Evolutionary conservation across 2,329 filamentous ascomycete species (phyloP), one percentile per base, ranked within the genome.

Genomic region (Cyphellophora europaea): DNA sequence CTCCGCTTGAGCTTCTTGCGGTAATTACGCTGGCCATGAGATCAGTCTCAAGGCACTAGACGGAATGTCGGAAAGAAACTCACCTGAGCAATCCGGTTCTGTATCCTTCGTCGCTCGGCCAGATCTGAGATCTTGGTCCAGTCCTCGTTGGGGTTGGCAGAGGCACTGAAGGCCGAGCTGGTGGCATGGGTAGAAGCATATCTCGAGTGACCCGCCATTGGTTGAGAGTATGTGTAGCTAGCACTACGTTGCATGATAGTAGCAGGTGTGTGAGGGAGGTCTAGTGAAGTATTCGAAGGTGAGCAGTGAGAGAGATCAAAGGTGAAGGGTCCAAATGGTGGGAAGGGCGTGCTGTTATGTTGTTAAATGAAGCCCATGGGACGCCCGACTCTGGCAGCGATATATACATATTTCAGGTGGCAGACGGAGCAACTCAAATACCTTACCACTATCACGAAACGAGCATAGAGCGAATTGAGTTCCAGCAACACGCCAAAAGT

Each of bases 111-210:
- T 55, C 91, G 79, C 66, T 96, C 89, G 33, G 88, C 89, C 41
- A 96, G 79, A 61, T 96, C 89, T 38, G 89, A 93, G 58, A 96
- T 94, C 76, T 95, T 93, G 56, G 89, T 95, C 89, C 89, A 96
- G 67, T 96, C 89, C 66, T 96, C 89, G 55, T 95, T 88, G 36
- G 89, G 84, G 59, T 93, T 93, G 51, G 88, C 89, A 45, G 86
- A 93, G 52, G 82, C 82, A 64, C 85, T 93, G 69, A 93, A 94
- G 50, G 89, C 89, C 64, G 86, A 94, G 67, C 86, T 94, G 43
- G 84, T 93, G 57, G 79, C 80, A 55, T 86, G 79, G 45, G 66
- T 72, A 2, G 48, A 41, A 16, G 48, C 34, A 39, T 49, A 48
- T 40, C 47, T 47, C n/a, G 43, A 41, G 19, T 45, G 39, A 15